These are phyloP conservation scores for Pythium grandisporangium DNA, from an alignment of 352 stramenopile genomes.

Conservation along the genomic window DNA sequence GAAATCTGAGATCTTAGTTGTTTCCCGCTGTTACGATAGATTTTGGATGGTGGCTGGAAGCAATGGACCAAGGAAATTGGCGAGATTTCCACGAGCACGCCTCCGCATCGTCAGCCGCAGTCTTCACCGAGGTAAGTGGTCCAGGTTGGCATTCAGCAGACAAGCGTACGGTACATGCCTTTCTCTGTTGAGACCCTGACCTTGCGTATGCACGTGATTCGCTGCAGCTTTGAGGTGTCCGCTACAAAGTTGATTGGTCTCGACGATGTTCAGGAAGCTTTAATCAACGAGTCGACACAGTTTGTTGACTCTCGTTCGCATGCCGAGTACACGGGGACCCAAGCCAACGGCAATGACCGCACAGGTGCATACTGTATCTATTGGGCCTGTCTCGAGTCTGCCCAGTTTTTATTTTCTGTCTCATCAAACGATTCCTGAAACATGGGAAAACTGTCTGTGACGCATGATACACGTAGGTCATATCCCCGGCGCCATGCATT, in stretches of 20 bases:
- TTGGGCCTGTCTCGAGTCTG: too few relatives aligned
- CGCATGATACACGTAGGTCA: constrained; percentile 18
- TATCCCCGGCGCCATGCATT: constrained; percentile 58
- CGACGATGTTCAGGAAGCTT: constrained; percentile 17
- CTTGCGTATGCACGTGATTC: too few relatives aligned
- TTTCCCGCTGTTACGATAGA: constrained; percentile 13
- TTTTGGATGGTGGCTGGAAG: constrained; percentile 64
- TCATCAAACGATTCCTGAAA: background rate
- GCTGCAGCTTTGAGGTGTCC: too few relatives aligned
- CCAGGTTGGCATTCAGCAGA: too few relatives aligned
- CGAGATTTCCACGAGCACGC: constrained; percentile 22
- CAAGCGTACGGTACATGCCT: too few relatives aligned
- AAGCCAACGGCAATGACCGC: constrained; percentile 27
- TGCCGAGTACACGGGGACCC: constrained; percentile 24
- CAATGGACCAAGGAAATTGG: constrained; percentile 47
- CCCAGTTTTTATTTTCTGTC: background rate
- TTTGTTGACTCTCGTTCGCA: constrained; percentile 31
- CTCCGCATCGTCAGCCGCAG: too few relatives aligned
- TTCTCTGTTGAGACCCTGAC: too few relatives aligned
- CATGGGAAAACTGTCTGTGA: too few relatives aligned
- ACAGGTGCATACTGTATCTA: constrained; percentile 6
- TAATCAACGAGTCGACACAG: constrained; percentile 11
- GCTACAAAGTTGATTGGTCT: constrained; percentile 17
- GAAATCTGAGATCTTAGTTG: too few relatives aligned
- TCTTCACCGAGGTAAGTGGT: too few relatives aligned